Evolutionary conservation across 2,329 filamentous ascomycete species (phyloP), one percentile per base, ranked within the genome.

Genomic region (Juglanconis sp.): DNA sequence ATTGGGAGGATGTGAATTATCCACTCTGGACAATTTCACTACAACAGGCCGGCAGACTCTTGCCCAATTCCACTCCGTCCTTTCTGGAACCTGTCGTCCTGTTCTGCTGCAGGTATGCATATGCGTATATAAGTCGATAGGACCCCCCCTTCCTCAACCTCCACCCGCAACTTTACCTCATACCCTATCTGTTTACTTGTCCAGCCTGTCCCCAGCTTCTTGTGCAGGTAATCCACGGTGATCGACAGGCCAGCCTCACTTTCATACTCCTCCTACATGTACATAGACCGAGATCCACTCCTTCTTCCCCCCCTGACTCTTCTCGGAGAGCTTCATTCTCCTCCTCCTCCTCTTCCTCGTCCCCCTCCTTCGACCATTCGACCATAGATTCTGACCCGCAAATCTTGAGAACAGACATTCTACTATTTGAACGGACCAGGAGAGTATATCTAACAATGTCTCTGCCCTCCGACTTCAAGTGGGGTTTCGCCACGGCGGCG

Each of bases 401-500:
- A 32, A 47, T 10, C 8, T 7, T 35, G 30, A 4, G 6, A 24
- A 6, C 46, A 15, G 46, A 40, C 13, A 48, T n/a, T n/a, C n/a
- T n/a, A n/a, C 15, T 11, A 17, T 17, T n/a, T 13, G 13, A 24
- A 31, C 7, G 11, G 13, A 9, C 5, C 54, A 5, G 24, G 7
- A 17, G 11, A 17, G 5, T 24, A 13, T n/a, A 2, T 40, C 42
- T 65, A 68, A 75, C 64, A 67, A 85, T 85, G 81, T 79, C 80
- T 70, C 79, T 91, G 59, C 87, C 87, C 44, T 80, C 81, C 59
- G 87, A 91, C 72, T 92, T 93, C 73, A 76, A 86, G 63, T 92
- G 89, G 89, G 90, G 90, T 57, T 92, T 91, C 74, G 90, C 90
- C 68, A 93, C 90, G 44, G 90, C 90, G 64, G 81, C 86, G 87